phyloP scores from a whole-genome alignment of 148 eudicot genomes.

The Agrostemma githago region DNA sequence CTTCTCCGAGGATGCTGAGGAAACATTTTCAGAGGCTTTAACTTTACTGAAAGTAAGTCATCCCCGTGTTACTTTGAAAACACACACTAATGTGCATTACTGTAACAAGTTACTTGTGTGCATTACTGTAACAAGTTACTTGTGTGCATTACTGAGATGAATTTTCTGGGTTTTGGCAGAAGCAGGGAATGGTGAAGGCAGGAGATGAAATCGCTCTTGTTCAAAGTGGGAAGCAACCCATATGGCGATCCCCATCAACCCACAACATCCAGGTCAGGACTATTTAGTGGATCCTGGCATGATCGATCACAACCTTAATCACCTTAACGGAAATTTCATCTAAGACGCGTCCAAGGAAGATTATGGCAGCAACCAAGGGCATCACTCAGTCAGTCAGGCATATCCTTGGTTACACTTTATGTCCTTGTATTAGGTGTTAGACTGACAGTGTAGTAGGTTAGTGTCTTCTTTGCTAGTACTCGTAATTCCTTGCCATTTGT shows the following conservation, averaged over 20 bases:
- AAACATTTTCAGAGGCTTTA: constrained; percentile 62
- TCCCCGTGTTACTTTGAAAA: constrained; percentile 2
- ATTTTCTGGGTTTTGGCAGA: constrained; percentile 36
- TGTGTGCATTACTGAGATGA: background rate
- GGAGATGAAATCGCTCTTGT: constrained; percentile 92
- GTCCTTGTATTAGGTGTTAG: constrained; percentile 1
- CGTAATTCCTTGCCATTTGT: background rate
- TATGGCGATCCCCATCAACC: constrained; percentile 90
- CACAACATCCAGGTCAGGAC: constrained; percentile 89
- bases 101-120: background rate
- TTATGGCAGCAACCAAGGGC: background rate
- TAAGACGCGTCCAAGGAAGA: constrained; percentile 1
- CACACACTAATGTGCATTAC: background rate
- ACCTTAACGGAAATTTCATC: background rate
- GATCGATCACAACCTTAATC: background rate
- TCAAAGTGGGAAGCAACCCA: constrained; percentile 86
- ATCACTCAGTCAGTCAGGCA: background rate
- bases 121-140: background rate
- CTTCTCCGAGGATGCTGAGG: constrained; percentile 81
- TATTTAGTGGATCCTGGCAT: constrained; percentile 33
- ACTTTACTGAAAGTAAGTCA: constrained; percentile 50
- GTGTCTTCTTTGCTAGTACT: background rate
- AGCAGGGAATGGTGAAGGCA: constrained; percentile 88
- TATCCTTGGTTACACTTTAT: background rate
- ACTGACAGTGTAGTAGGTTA: background rate